A percentile compares a stretch with the other conserved stretches of the same genome.
Evolutionary conservation across 352 stramenopile genomes (phyloP).

Genomic region (Thalassiosira oceanica): DNA sequence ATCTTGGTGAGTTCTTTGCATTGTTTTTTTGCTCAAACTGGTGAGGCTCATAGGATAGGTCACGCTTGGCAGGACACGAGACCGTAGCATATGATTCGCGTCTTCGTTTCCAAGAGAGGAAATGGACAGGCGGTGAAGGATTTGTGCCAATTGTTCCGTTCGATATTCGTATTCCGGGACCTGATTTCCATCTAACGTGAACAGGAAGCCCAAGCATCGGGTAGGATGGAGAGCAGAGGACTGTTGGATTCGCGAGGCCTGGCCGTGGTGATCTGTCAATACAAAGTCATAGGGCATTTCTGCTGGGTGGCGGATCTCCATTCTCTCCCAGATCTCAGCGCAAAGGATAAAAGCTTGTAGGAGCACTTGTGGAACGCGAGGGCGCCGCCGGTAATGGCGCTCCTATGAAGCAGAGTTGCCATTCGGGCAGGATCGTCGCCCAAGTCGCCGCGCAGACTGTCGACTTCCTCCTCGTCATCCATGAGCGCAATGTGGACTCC

Average conservation of each 20-base stretch:
- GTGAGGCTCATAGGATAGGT: constrained; percentile 1
- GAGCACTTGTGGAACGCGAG: constrained; percentile 5
- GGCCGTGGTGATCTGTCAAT: not conserved
- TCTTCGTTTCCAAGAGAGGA: not conserved
- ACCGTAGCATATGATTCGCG: not conserved
- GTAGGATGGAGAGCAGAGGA: not conserved
- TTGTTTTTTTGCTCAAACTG: not conserved
- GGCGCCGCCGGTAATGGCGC: not conserved
- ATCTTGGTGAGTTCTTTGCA: not conserved
- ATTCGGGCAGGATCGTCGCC: not conserved
- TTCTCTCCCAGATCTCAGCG: not conserved
- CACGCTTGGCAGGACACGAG: not conserved
- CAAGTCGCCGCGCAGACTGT: not conserved
- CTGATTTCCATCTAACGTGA: not conserved
- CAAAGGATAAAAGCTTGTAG: not conserved
- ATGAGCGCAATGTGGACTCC: not conserved
- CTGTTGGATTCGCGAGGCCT: not conserved
- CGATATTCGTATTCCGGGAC: not conserved
- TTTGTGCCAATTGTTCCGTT: not conserved
- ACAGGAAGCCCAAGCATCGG: constrained; percentile 3
- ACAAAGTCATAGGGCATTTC: not conserved
- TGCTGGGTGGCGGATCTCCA: not conserved
- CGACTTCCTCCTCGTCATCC: not conserved
- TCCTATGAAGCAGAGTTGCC: not conserved
- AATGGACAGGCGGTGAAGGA: not conserved